Base-by-base conservation (phyloP, 1,284 basidiomycete genomes). In the Fistulina hepatica region DNA sequence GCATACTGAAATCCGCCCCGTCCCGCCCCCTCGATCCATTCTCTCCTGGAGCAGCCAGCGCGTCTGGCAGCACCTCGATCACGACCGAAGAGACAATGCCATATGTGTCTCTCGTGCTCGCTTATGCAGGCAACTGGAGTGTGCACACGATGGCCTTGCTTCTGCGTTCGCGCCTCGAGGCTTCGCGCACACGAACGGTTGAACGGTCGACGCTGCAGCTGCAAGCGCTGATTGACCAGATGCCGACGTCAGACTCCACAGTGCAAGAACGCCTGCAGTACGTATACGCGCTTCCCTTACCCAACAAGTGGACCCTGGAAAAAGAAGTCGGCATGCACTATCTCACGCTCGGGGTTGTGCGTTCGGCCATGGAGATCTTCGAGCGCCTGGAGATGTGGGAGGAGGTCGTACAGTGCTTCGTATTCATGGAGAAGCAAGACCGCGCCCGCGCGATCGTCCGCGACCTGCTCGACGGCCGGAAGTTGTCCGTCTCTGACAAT, bases 341-440 rank as follows among this genome's bases (percentile, higher is more conserved):
- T 60, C 63, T 89, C 42, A 71, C 73, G 13, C 65, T 97, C 37
- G 93, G 93, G 15, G 88, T 93, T 40, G 68, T 84, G 41, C 79
- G 80, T 48, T 89, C 84, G 3, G 90, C 92, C 0, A 63, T 95
- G 35, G 90, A 86, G 56, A 91, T 95, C 41, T 97, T 91, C 55
- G 83, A 89, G 57, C 71, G 85, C 31, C 65, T 94, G 41, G 90
- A 97, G 61, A 91, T 95, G 89, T 97, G 91, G 91, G 92, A 94
- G 60, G 86, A 95, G 46, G 91, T 84, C 6, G 88, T 90, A 19
- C 69, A 73, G 44, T 95, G 92, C 56, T 83, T 81, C 65, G 76
- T 81, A 44, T 66, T 76, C 19, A 70, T 93, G 59, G 92, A 93
- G 47, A 65, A 73, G 41, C 73, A 72, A 9, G 83, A 84, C 40